Evolutionary conservation across 306 rosid species (phyloP), one percentile per base, ranked within the genome.

Genomic region (Fagus sylvatica): DNA sequence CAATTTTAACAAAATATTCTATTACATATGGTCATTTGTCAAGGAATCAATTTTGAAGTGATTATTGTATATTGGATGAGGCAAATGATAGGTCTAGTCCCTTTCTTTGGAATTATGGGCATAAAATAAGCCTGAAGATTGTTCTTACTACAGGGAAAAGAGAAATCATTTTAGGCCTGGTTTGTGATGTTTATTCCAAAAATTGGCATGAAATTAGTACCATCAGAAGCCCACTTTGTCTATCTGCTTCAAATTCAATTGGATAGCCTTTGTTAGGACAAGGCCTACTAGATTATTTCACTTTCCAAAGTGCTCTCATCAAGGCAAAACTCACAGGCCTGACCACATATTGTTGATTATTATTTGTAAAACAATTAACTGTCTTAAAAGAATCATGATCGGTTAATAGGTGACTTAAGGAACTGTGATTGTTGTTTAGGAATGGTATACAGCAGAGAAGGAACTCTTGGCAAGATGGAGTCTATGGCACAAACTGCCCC

Each of bases 401-500:
- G 51, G 51, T 11, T 10, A 9, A 10, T 46, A 46, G 51, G 51
- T 13, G 13, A 10, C 51, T 46, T 39, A 33, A 39, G 36, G 79
- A 43, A 56, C 17, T 65, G 41, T 56, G 41, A 62, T 76, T 77
- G 4, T 80, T 61, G 53, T 40, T 42, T 65, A 93, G 97, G 97
- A 90, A 91, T 60, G 98, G 98, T 33, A 89, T 91, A 57, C 90
- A 82, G 79, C 97, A 93, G 80, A 87, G 94, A 78, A 91, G 93
- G 78, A 93, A 93, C 79, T 90, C 97, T 51, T 93, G 97, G 96
- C 90, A 93, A 36, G 98, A 93, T 88, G 97, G 98, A 78, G 93
- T 93, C 2, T 90, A 85, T 76, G 96, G 98, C 57, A 93, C 98
- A 53, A 91, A 88, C 40, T 93, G 98, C 76, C 93, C 96, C 76